Evolutionary conservation across 73 alveolate genomes (phyloP).

Genomic region (Tetrahymena thermophila): DNA sequence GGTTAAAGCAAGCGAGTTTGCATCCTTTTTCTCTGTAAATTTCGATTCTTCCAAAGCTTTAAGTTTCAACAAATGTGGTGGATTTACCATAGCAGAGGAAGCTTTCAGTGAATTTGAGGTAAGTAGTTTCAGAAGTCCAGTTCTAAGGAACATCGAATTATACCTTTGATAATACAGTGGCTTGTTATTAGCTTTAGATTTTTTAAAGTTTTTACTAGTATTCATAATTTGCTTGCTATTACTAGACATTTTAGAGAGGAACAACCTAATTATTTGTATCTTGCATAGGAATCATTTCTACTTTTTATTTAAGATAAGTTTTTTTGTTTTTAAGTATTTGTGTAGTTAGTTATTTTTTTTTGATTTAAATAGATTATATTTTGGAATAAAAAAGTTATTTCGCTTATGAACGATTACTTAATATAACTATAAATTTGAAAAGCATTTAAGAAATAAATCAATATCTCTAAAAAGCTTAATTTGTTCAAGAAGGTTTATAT

Average conservation of each 20-base stretch:
- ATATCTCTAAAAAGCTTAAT: no score
- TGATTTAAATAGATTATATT: neutral
- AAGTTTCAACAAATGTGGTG: neutral
- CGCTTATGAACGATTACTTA: no score
- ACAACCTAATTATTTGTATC: neutral
- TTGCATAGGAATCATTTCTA: neutral
- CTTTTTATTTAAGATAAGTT: neutral
- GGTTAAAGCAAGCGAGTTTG: neutral
- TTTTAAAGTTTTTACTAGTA: neutral
- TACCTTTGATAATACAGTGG: neutral
- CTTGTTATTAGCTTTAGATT: neutral
- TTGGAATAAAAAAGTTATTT: no score
- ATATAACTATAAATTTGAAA: no score
- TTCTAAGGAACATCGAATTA: neutral
- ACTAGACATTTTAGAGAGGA: neutral
- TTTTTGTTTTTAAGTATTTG: neutral
- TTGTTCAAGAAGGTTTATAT: no score
- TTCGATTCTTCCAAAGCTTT: neutral
- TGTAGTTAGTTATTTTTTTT: neutral
- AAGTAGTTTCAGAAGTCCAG: neutral
- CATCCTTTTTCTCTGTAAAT: neutral
- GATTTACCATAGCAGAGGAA: neutral
- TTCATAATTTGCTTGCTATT: neutral
- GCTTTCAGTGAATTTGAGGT: neutral
- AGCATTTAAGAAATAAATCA: no score